These are phyloP conservation scores for Trichoderma erinaceum DNA, from an alignment of 495 filamentous ascomycete species.

Conservation along the genomic window DNA sequence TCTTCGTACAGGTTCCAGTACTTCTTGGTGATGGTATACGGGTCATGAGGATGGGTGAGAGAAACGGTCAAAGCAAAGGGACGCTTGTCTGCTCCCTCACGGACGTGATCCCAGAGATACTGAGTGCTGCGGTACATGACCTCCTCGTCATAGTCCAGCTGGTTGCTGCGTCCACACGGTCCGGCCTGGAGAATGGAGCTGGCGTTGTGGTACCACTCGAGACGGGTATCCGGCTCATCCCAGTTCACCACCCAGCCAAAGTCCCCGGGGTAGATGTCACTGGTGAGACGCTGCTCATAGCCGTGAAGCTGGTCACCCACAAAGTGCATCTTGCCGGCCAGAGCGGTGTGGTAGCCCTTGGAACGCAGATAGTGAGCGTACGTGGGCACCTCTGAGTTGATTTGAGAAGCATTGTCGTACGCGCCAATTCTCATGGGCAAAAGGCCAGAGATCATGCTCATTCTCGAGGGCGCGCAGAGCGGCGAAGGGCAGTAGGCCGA, in stretches of 20 bases:
- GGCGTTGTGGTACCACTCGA: conserved; percentile 91
- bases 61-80: conserved; percentile 87
- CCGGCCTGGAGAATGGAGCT: conserved; percentile 83
- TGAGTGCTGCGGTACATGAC: conserved; percentile 79
- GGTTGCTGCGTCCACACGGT: conserved; percentile 75
- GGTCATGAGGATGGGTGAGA: conserved; percentile 86
- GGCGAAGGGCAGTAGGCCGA: conserved; percentile 86
- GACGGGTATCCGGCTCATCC: conserved; percentile 75
- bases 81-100: conserved; percentile 56
- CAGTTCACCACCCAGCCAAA: conserved; percentile 87
- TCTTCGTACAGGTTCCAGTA: conserved; percentile 85
- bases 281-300: conserved; percentile 81
- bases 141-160: conserved; percentile 92
- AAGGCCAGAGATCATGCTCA: conserved; percentile 83
- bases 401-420: conserved; percentile 77
- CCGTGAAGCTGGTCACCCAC: conserved; percentile 88
- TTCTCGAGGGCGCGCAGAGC: conserved; percentile 80
- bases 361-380: conserved; percentile 85
- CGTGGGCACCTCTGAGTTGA: conserved; percentile 70
- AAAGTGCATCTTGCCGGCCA: conserved; percentile 95
- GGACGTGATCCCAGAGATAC: conserved; percentile 77
- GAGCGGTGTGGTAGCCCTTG: conserved; percentile 77
- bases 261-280: conserved; percentile 86
- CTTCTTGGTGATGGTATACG: conserved; percentile 81
- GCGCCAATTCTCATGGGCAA: conserved; percentile 80